Conservation (phyloP, 164 flowering plant genomes). For the Tetracentron sinense region DNA sequence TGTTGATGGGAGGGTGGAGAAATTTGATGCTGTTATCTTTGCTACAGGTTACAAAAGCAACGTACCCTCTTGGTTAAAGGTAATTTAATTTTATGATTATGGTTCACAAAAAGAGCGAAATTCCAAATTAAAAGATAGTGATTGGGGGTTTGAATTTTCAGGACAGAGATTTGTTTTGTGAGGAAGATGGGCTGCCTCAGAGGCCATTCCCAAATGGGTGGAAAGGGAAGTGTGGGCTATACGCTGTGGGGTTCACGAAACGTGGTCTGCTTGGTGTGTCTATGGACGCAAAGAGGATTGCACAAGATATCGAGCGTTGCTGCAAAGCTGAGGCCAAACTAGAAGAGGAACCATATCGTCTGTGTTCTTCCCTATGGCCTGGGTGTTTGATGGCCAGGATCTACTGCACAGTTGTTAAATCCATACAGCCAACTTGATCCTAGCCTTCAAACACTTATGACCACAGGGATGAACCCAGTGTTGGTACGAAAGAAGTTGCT, state of each 20-base stretch:
- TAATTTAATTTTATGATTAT: conserved; percentile 13
- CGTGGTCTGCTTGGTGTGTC: conserved; percentile 74
- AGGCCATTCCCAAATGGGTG: conserved; percentile 76
- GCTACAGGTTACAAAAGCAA: conserved; percentile 91
- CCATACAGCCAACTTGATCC: neutral
- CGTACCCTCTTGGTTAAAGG: conserved; percentile 89
- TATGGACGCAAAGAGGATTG: conserved; percentile 64
- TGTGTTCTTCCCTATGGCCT: no score
- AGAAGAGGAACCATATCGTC: no score
- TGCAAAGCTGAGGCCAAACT: conserved; percentile 37
- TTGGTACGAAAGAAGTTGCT: conserved; percentile 7
- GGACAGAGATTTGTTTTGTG: conserved; percentile 63
- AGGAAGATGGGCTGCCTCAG: conserved; percentile 65
- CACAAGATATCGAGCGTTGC: conserved; percentile 49
- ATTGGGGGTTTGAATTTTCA: conserved; percentile 14
- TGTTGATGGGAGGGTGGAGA: conserved; percentile 53
- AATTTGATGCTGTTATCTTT: conserved; percentile 66
- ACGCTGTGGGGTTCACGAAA: conserved; percentile 81
- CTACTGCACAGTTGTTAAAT: neutral
- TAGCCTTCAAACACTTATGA: neutral
- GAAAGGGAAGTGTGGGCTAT: conserved; percentile 72
- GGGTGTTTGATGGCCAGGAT: conserved; percentile 17
- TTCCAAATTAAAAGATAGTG: neutral
- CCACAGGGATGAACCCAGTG: neutral
- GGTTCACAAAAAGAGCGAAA: no score